Evolutionary conservation across 495 filamentous ascomycete species (phyloP), one percentile per base, ranked within the genome.

Genomic region (Amphirosellinia nigrospora): DNA sequence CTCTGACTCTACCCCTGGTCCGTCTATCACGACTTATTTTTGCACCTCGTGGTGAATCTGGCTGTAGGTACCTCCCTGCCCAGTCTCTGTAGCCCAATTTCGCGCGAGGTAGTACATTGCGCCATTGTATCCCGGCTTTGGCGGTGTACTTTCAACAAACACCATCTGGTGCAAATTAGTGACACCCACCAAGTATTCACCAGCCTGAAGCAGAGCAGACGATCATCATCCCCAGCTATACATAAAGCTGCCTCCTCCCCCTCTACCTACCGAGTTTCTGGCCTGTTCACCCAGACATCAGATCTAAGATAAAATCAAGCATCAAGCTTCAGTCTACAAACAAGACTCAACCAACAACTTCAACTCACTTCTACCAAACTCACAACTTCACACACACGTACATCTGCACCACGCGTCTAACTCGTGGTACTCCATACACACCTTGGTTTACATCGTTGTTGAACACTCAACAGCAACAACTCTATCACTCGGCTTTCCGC

Each of bases 191-290:
- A 75, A 80, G 79, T 75, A 72, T 26, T 68, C 50, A 13, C 39
- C 36, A 71, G 38, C 58, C 60, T 26, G 68, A 58, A 48, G 60
- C 52, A 56, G 23, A 61, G 16, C 26, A 66, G 69, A 66, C 38
- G 62, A 64, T 70, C 56, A 3, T 64, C 50, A 58, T 70, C 68
- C 68, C 68, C 59, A 70, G 82, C 81, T 79, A 74, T 83, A 84
- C 79, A 85, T 85, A 85, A 84, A 79, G 75, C 75, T 74, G 68
- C 74, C 72, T 59, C 69, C 75, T 70, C 78, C 81, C 77, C 78
- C 76, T 71, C 72, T 77, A 64, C 63, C 59, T 70, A 72, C 39
- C 43, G 52, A 48, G 43, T 48, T 53, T 68, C 64, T 26, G 46
- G 53, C 56, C 60, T 64, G 69, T 66, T 50, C 68, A 39, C 69